phyloP scores from a whole-genome alignment of 2,329 filamentous ascomycete genomes.

The Nakataea oryzae region DNA sequence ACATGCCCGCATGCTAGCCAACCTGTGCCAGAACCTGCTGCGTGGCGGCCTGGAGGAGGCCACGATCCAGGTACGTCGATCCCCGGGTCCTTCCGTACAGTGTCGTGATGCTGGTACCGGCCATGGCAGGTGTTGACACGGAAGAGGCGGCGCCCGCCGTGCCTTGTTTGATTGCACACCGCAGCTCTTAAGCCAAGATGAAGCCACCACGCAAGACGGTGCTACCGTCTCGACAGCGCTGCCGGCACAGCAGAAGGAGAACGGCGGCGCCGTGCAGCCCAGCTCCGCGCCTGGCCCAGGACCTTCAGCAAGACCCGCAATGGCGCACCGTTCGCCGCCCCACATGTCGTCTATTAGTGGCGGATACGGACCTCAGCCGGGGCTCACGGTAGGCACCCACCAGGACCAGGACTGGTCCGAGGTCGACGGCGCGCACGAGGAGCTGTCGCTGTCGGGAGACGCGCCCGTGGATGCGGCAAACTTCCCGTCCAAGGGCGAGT shows the following conservation, averaged over 20 bases:
- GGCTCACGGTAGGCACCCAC: neutral
- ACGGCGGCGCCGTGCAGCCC: neutral
- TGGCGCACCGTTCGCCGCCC: neutral
- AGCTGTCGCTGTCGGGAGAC: neutral
- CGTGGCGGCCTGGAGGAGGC: constrained; percentile 35
- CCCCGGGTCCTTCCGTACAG: neutral
- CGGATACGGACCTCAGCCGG: neutral
- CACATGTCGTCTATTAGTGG: neutral
- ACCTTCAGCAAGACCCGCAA: neutral
- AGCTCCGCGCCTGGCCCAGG: neutral
- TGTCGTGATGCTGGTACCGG: neutral
- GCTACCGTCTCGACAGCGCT: neutral
- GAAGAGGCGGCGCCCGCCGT: neutral
- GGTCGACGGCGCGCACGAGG: constrained; percentile 2
- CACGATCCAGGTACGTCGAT: constrained; percentile 30
- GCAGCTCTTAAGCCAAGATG: constrained; percentile 18
- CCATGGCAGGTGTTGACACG: neutral
- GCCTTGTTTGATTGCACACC: neutral
- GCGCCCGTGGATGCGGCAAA: neutral
- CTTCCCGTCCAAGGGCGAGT: constrained; percentile 7
- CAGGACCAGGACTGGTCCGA: constrained; percentile 6
- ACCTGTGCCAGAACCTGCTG: constrained; percentile 36
- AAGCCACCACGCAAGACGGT: constrained; percentile 13
- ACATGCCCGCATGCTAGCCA: constrained; percentile 19
- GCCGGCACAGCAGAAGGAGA: neutral